A percentile compares a stretch with the other conserved stretches of the same genome.
These are phyloP conservation scores for Suhomyces terraborum DNA, from an alignment of 1,139 yeast genomes.

Conservation along the genomic window DNA sequence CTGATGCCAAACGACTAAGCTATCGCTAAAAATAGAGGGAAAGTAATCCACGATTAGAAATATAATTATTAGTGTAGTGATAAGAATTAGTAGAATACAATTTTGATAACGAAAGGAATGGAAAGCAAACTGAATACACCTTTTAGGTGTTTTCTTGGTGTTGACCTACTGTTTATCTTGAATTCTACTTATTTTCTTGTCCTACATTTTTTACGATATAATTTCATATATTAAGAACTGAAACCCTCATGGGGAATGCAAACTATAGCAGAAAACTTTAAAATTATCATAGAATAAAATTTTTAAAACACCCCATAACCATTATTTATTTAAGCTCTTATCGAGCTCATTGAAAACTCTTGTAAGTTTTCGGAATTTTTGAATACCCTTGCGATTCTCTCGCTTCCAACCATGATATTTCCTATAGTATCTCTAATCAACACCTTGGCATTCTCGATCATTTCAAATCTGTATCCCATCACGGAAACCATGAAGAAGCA, in stretches of 20 bases:
- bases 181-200: neutral
- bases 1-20: too few relatives aligned
- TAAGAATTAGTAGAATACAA: too few relatives aligned
- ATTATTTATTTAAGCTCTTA: slow-evolving; percentile 1
- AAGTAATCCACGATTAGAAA: too few relatives aligned
- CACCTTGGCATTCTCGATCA: slow-evolving; percentile 47
- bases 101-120: too few relatives aligned
- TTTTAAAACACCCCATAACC: slow-evolving; percentile 2
- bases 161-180: too few relatives aligned
- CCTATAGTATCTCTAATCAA: slow-evolving; percentile 57
- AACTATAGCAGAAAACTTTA: slow-evolving; percentile 1
- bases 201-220: neutral
- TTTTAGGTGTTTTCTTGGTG: too few relatives aligned
- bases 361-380: slow-evolving; percentile 17
- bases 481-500: slow-evolving; percentile 52
- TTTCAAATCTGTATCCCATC: slow-evolving; percentile 50
- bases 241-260: slow-evolving; percentile 6
- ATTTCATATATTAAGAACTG: slow-evolving; percentile 3
- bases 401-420: slow-evolving; percentile 67
- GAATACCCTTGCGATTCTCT: slow-evolving; percentile 62
- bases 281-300: slow-evolving; percentile 2
- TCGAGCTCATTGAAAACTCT: neutral
- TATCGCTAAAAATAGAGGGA: too few relatives aligned
- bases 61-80: too few relatives aligned
- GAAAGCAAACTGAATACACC: too few relatives aligned